Percentiles rank a stretch among this genome's conserved stretches.
Conservation (phyloP, 75 land plant genomes). For the Ceratopteris richardii region DNA sequence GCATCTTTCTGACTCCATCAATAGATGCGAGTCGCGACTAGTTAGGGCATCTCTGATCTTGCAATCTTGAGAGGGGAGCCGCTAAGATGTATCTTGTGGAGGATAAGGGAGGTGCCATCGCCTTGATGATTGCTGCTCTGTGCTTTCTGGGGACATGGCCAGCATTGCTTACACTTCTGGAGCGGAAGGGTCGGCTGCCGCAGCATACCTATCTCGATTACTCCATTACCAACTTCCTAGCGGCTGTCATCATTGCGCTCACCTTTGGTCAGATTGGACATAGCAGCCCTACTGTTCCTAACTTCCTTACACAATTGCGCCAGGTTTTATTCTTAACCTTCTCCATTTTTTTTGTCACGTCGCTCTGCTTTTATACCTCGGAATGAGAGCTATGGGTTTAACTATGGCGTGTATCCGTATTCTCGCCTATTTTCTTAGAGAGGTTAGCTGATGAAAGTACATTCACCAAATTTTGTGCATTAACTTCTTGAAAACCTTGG, state of each 20-base stretch:
- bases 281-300: slow-evolving; percentile 42
- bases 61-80: background rate
- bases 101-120: slow-evolving; percentile 93
- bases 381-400: no score
- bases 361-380: background rate
- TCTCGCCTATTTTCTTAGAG: no score
- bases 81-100: slow-evolving; percentile 69
- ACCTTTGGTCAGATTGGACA: slow-evolving; percentile 89
- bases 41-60: background rate
- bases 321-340: slow-evolving; percentile 37
- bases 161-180: slow-evolving; percentile 74
- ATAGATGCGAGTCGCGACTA: background rate
- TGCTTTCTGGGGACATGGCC: slow-evolving; percentile 98
- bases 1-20: no score
- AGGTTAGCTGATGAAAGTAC: no score
- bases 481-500: no score
- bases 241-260: slow-evolving; percentile 85
- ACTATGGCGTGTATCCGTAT: no score
- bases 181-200: slow-evolving; percentile 84
- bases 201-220: slow-evolving; percentile 97
- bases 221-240: slow-evolving; percentile 79
- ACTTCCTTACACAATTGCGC: slow-evolving; percentile 67
- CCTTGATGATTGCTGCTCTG: slow-evolving; percentile 84
- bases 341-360: background rate
- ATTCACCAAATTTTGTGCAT: no score